Evolutionary conservation across 768 basidiomycete genomes (phyloP).

Genomic region (Trametes elegans): DNA sequence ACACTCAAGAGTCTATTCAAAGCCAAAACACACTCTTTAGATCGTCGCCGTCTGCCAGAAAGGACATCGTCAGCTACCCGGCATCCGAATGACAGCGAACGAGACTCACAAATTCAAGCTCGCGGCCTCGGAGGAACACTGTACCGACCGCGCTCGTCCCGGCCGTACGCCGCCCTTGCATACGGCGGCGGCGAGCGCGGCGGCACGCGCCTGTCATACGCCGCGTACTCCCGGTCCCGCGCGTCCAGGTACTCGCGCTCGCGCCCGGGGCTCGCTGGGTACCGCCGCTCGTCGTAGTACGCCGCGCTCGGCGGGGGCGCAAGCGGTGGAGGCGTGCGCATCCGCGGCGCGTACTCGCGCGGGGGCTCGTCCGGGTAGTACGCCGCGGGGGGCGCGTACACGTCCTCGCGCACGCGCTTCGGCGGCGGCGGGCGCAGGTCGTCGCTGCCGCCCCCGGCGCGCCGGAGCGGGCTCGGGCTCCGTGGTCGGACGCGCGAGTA

Average conservation of each 20-base stretch:
- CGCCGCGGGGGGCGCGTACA: conserved; percentile 7
- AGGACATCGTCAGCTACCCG: not conserved
- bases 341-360: conserved; percentile 11
- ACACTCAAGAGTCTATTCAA: not conserved
- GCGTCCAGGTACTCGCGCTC: conserved; percentile 20
- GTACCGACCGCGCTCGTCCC: conserved; percentile 27
- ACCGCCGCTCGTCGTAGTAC: conserved; percentile 24
- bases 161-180: conserved; percentile 13
- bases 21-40: not conserved
- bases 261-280: conserved; percentile 13
- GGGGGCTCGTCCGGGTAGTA: conserved; percentile 16
- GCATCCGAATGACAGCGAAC: not conserved
- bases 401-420: conserved; percentile 29
- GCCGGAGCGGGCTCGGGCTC: conserved; percentile 27
- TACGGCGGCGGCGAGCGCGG: conserved; percentile 25
- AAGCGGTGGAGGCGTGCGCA: conserved; percentile 21
- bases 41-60: not conserved
- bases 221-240: conserved; percentile 17
- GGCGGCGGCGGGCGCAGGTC: conserved; percentile 27
- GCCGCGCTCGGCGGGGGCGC: conserved; percentile 8
- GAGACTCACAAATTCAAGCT: conserved; percentile 6
- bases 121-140: conserved; percentile 4
- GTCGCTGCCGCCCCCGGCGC: conserved; percentile 18
- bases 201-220: conserved; percentile 19
- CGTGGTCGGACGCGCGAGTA: conserved; percentile 28